These are phyloP conservation scores for Boechera divaricarpa DNA, from an alignment of 345 rosid genomes.

Conservation along the genomic window DNA sequence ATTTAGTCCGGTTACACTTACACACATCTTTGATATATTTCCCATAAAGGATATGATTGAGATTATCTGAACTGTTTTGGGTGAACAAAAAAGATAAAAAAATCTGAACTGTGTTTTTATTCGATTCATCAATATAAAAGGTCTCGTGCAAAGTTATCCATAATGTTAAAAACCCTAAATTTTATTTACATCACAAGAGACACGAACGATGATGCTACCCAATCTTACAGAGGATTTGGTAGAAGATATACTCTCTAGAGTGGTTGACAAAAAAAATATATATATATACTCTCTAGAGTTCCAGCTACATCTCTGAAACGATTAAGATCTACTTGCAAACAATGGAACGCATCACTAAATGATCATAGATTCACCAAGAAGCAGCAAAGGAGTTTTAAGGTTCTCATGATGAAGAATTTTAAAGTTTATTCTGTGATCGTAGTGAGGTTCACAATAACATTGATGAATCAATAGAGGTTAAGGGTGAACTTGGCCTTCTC, in stretches of 20 bases:
- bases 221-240: background rate
- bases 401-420: background rate
- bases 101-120: background rate
- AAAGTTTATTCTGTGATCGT: background rate
- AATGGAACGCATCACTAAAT: background rate
- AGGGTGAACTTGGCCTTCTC: conserved; percentile 3
- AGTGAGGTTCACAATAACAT: background rate
- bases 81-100: too few relatives aligned
- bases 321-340: conserved; percentile 12
- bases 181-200: background rate
- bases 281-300: background rate
- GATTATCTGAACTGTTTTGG: background rate
- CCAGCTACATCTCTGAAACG: background rate
- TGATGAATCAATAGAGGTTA: background rate
- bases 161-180: too few relatives aligned
- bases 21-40: background rate
- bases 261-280: too few relatives aligned
- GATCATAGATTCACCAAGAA: background rate
- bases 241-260: background rate
- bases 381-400: background rate
- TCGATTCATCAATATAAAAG: background rate
- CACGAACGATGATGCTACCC: background rate
- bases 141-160: background rate
- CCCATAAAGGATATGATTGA: background rate
- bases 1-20: background rate